Percentiles rank a stretch among this genome's conserved stretches.
Evolutionary conservation across 352 stramenopile genomes (phyloP).

Genomic region (Thalassiosira livingstoniorum): DNA sequence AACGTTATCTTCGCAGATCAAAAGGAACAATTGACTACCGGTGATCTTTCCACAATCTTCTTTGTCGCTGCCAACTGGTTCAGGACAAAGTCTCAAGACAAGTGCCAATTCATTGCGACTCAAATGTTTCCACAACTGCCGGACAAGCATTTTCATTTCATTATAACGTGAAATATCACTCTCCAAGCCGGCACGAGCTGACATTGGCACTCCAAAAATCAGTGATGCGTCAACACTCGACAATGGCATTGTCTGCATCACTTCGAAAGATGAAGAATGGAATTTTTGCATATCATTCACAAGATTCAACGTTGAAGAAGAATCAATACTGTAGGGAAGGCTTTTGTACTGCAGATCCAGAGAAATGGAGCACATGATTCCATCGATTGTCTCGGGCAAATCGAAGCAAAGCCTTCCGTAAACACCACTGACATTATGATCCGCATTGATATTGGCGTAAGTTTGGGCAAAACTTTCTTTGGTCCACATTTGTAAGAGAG

Average conservation of each 20-base stretch:
- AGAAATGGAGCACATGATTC: slow-evolving; percentile 53
- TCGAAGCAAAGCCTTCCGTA: slow-evolving; percentile 51
- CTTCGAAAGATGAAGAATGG: slow-evolving; percentile 43
- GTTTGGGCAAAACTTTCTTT: slow-evolving; percentile 44
- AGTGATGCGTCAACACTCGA: slow-evolving; percentile 53
- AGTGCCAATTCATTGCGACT: slow-evolving; percentile 50
- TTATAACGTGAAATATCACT: slow-evolving; percentile 47
- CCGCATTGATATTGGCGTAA: neutral
- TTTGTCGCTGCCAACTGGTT: slow-evolving; percentile 1
- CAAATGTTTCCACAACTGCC: slow-evolving; percentile 54
- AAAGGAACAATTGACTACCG: slow-evolving; percentile 50
- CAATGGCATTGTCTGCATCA: slow-evolving; percentile 62
- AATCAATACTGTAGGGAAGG: slow-evolving; percentile 51
- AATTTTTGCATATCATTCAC: slow-evolving; percentile 50
- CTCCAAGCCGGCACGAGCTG: slow-evolving; percentile 41
- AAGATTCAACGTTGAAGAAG: slow-evolving; percentile 29
- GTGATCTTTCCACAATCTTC: neutral
- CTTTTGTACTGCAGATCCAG: slow-evolving; percentile 46
- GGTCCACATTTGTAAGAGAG: slow-evolving; percentile 37
- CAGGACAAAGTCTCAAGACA: slow-evolving; percentile 26
- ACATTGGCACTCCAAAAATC: slow-evolving; percentile 65
- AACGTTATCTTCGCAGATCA: slow-evolving; percentile 45
- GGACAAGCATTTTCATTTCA: slow-evolving; percentile 62
- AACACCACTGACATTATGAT: neutral
- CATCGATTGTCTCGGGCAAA: slow-evolving; percentile 64